Conservation (phyloP, 192 early-diverging fungal genomes). For the Coemansia sp. region DNA sequence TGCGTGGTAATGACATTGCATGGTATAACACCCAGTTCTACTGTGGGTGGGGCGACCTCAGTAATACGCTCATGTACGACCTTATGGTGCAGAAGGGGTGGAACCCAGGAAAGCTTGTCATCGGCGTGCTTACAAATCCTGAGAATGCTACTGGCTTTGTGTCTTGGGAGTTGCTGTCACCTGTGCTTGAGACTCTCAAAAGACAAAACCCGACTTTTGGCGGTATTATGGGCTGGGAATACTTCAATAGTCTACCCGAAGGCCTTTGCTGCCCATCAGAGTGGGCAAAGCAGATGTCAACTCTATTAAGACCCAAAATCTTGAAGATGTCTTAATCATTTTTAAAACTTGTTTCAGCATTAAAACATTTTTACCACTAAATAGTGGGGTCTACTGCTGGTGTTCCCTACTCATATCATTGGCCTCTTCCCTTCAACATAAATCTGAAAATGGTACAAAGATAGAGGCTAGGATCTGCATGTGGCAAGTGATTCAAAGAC, state of each 20-base stretch:
- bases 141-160: conserved; percentile 12
- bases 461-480: too few relatives aligned
- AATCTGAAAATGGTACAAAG: too few relatives aligned
- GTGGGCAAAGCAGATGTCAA: conserved; percentile 15
- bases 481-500: too few relatives aligned
- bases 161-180: conserved; percentile 2
- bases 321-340: too few relatives aligned
- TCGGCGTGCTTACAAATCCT: conserved; percentile 17
- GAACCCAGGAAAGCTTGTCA: conserved; percentile 12
- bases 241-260: conserved; percentile 18
- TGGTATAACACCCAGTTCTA: conserved; percentile 21
- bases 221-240: conserved; percentile 20
- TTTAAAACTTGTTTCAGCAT: too few relatives aligned
- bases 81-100: conserved; percentile 13
- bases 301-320: neutral
- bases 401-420: too few relatives aligned
- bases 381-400: too few relatives aligned
- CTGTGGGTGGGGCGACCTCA: conserved; percentile 18
- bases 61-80: conserved; percentile 18
- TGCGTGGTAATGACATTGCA: conserved; percentile 11
- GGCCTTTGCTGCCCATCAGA: conserved; percentile 10
- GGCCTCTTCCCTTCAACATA: too few relatives aligned
- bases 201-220: conserved; percentile 8
- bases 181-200: conserved; percentile 2
- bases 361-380: too few relatives aligned